Conservation (phyloP, 176 grass and related monocot species). For the Saccharum spontaneum region DNA sequence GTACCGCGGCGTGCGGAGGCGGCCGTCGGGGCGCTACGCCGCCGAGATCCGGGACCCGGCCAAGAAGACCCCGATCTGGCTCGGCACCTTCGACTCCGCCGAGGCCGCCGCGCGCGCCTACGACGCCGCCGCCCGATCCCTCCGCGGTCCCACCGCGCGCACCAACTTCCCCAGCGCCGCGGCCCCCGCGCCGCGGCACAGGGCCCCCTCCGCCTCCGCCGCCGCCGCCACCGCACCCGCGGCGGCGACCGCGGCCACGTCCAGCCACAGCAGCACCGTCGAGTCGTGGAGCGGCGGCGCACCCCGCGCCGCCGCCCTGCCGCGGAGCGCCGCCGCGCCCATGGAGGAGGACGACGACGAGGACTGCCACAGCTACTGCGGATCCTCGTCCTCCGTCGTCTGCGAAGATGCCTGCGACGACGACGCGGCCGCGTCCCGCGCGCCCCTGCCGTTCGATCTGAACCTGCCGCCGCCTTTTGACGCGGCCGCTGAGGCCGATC, state of each 20-base stretch:
- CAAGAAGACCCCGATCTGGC: slow-evolving; percentile 77
- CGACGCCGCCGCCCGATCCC: slow-evolving; percentile 64
- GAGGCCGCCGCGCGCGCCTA: slow-evolving; percentile 84
- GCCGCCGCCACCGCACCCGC: not conserved
- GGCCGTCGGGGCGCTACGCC: slow-evolving; percentile 73
- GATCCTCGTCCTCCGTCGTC: slow-evolving; percentile 70
- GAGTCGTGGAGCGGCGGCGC: slow-evolving; percentile 69
- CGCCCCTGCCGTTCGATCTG: slow-evolving; percentile 71
- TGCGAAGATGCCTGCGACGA: slow-evolving; percentile 44
- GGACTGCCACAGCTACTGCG: slow-evolving; percentile 73
- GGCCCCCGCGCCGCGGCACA: slow-evolving; percentile 9
- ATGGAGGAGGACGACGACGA: slow-evolving; percentile 38
- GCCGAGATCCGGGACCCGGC: slow-evolving; percentile 90
- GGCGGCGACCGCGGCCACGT: slow-evolving; percentile 33
- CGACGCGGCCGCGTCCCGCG: slow-evolving; percentile 40
- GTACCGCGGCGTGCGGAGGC: slow-evolving; percentile 74
- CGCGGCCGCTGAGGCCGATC: slow-evolving; percentile 42
- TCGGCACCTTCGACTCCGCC: slow-evolving; percentile 78
- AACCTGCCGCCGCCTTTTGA: slow-evolving; percentile 69
- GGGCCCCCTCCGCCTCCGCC: not conserved
- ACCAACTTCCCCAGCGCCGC: slow-evolving; percentile 58
- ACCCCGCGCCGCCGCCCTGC: slow-evolving; percentile 16
- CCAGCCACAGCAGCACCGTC: slow-evolving; percentile 89
- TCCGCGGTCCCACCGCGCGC: slow-evolving; percentile 63
- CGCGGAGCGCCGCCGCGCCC: slow-evolving; percentile 26